phyloP scores from a whole-genome alignment of 2,329 filamentous ascomycete species.

The Fusarium sacchari region DNA sequence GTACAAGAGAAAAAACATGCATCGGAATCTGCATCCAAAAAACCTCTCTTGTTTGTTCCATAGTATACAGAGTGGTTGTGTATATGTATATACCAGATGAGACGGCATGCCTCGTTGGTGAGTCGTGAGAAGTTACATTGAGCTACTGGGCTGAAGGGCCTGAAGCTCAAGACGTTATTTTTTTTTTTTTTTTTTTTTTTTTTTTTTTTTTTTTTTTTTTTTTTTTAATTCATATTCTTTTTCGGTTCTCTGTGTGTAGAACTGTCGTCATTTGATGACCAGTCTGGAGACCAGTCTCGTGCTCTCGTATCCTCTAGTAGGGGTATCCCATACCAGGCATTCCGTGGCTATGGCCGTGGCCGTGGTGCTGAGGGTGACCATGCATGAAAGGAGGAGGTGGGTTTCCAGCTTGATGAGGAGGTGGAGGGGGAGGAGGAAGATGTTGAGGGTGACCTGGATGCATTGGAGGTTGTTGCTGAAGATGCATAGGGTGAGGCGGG shows the following conservation, averaged over 20 bases:
- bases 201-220: constrained; percentile 37
- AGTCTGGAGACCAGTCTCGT: background rate
- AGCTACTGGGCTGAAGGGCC: background rate
- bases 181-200: constrained; percentile 37
- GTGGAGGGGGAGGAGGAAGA: constrained; percentile 31
- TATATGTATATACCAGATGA: constrained; percentile 39
- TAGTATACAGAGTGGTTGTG: constrained; percentile 41
- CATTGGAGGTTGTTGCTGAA: constrained; percentile 11
- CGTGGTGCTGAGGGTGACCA: constrained; percentile 26
- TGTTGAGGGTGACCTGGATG: constrained; percentile 37
- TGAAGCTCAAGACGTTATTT: constrained; percentile 7
- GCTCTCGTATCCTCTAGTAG: constrained; percentile 29
- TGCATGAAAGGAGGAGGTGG: constrained; percentile 37
- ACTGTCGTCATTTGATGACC: background rate
- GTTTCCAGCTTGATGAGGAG: constrained; percentile 36
- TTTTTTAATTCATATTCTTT: constrained; percentile 16
- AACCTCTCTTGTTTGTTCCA: constrained; percentile 32
- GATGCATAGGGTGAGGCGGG: constrained; percentile 24
- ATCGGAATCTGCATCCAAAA: constrained; percentile 39
- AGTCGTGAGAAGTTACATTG: constrained; percentile 28
- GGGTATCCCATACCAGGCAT: constrained; percentile 45
- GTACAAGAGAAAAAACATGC: constrained; percentile 34
- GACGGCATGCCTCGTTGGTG: constrained; percentile 9
- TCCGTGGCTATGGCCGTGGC: constrained; percentile 23
- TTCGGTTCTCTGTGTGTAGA: background rate